Conservation (phyloP, 2,329 filamentous ascomycete species). For the Dothideomycetes sp. region DNA sequence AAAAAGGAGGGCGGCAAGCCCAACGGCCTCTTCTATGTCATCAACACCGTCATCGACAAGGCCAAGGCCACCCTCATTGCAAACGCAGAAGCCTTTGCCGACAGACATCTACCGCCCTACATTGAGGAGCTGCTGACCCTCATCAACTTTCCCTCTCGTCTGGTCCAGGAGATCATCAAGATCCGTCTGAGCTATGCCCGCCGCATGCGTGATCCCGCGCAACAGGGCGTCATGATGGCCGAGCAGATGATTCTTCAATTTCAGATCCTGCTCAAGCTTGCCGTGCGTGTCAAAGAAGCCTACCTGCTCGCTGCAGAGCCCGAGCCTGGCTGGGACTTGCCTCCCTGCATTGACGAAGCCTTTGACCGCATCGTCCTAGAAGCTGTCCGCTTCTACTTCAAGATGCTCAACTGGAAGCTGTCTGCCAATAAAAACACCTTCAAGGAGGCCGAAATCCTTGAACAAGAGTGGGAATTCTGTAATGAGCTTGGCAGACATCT, state of each 20-base stretch:
- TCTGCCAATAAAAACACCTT: conserved; percentile 98
- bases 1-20: conserved; percentile 4
- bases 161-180: conserved; percentile 94
- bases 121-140: conserved; percentile 92
- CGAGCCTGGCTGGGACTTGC: conserved; percentile 87
- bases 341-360: conserved; percentile 90
- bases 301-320: conserved; percentile 75
- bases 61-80: conserved; percentile 83
- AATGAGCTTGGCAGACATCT: conserved; percentile 86
- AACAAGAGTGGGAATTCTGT: conserved; percentile 96
- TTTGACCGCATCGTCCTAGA: conserved; percentile 89
- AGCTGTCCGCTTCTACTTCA: conserved; percentile 95
- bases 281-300: conserved; percentile 83
- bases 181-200: conserved; percentile 83
- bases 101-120: conserved; percentile 86
- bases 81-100: conserved; percentile 74
- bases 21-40: conserved; percentile 68
- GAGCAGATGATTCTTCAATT: conserved; percentile 98
- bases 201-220: conserved; percentile 89
- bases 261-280: conserved; percentile 81
- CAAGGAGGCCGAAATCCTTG: conserved; percentile 93
- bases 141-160: conserved; percentile 91
- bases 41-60: conserved; percentile 81
- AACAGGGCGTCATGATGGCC: conserved; percentile 86
- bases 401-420: conserved; percentile 95